Conservation (phyloP, 805 yeast genomes). For the Metschnikowia bowlesiae region DNA sequence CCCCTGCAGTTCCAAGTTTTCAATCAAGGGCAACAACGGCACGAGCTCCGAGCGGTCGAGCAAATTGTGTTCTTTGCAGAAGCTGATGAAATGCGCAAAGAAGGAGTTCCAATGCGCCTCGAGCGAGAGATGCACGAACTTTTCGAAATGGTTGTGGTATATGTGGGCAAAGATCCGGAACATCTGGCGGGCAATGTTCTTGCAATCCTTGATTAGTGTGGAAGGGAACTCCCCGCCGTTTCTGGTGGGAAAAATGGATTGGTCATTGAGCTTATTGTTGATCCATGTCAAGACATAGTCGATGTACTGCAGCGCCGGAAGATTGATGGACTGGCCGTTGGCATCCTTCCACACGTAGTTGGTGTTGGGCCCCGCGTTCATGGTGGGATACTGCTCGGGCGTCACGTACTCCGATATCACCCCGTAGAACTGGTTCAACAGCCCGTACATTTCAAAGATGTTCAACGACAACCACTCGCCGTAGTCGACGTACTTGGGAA, state of each 20-base stretch:
- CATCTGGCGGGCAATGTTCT: constrained; percentile 86
- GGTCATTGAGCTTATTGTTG: constrained; percentile 81
- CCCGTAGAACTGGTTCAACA: constrained; percentile 82
- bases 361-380: constrained; percentile 93
- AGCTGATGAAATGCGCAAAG: constrained; percentile 89
- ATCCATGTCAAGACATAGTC: constrained; percentile 92
- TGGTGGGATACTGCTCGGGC: constrained; percentile 82
- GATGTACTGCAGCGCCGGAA: constrained; percentile 91
- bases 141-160: constrained; percentile 92
- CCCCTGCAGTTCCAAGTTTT: constrained; percentile 78
- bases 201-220: constrained; percentile 73
- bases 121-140: constrained; percentile 80
- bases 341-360: constrained; percentile 90
- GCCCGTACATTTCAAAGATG: constrained; percentile 82
- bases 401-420: constrained; percentile 89
- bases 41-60: constrained; percentile 74
- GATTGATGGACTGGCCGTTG: constrained; percentile 67
- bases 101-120: constrained; percentile 99
- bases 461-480: constrained; percentile 96
- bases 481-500: constrained; percentile 90
- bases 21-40: constrained; percentile 75
- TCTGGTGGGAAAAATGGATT: constrained; percentile 85
- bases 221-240: constrained; percentile 88
- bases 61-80: constrained; percentile 77
- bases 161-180: constrained; percentile 94